Evolutionary conservation across 768 basidiomycete genomes (phyloP), one percentile per base, ranked within the genome.

Genomic region (Tylopilus balloui): DNA sequence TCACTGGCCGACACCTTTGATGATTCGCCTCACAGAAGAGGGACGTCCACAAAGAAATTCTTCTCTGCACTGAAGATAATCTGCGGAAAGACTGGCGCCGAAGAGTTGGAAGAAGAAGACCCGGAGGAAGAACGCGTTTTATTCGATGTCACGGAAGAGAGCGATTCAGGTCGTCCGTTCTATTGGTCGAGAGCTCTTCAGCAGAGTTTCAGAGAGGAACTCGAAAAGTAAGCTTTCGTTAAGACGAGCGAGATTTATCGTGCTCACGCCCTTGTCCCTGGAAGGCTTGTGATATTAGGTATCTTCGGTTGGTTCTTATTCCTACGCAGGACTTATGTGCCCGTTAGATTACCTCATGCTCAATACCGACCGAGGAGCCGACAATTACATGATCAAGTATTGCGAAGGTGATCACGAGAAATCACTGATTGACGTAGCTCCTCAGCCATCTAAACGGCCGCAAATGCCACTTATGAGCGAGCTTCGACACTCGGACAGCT

Each of bases 321-420:
- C 44, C 24, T 51, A 25, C 17, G 14, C 32, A 34, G 17, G 17
- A 4, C 51, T 54, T 50, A 55, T 50, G 35, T 15, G 11, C 9
- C 19, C 1, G 48, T 20, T 53, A 88, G 91, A 94, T 68, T 92
- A 87, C 68, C 74, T 95, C 37, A 94, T 94, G 86, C 80, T 91
- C 45, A 94, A 93, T 65, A 94, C 92, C 17, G 92, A 92, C 63
- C 81, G 91, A 43, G 67, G 81, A 15, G 84, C 88, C 1, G 90
- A 92, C 71, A 91, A 92, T 65, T 92, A 88, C 67, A 92, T 92
- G 90, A 86, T 92, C 69, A 92, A 89, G 65, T 89, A 84, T 62
- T 92, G 90, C 63, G 86, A 88, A 68, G 84, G 78, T 37, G 82
- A 80, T 34, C 86, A 87, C 49, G 88, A 89, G 54, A 89, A 86